Percentiles rank a stretch among this genome's conserved stretches.
These are phyloP conservation scores for fission yeast (Schizosaccharomyces pombe) DNA, from an alignment of 805 yeast genomes.

Conservation along the genomic window DNA sequence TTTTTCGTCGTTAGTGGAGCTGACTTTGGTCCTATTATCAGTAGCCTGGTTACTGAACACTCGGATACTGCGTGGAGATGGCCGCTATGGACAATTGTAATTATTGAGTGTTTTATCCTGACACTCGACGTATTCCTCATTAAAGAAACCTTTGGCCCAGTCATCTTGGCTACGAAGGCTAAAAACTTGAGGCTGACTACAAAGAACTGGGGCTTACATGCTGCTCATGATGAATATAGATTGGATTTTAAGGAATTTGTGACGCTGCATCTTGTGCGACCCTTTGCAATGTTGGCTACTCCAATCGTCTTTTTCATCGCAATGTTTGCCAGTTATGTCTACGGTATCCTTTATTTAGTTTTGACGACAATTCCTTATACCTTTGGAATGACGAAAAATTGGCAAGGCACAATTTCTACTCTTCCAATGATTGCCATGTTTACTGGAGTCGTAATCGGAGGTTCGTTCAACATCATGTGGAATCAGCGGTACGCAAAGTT, in stretches of 20 bases:
- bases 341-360: constrained; percentile 22
- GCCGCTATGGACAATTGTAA: constrained; percentile 15
- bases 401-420: constrained; percentile 16
- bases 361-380: constrained; percentile 20
- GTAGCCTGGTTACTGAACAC: constrained; percentile 25
- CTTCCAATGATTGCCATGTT: constrained; percentile 17
- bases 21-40: constrained; percentile 25
- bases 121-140: neutral
- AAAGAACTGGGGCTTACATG: constrained; percentile 64
- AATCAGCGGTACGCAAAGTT: constrained; percentile 14
- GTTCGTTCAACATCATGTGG: constrained; percentile 13
- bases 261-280: constrained; percentile 52
- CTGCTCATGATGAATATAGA: constrained; percentile 75
- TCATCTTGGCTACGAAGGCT: constrained; percentile 44
- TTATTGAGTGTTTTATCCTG: neutral
- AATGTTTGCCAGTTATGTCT: constrained; percentile 22
- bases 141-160: constrained; percentile 19
- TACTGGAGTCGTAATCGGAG: constrained; percentile 17
- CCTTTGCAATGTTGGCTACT: constrained; percentile 43
- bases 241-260: constrained; percentile 44
- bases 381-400: constrained; percentile 14
- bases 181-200: constrained; percentile 45
- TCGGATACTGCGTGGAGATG: constrained; percentile 33
- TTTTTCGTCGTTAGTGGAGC: constrained; percentile 25
- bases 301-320: constrained; percentile 23